Evolutionary conservation across 441 rosid genomes (phyloP), one percentile per base, ranked within the genome.

Genomic region (Aleurites moluccanus): DNA sequence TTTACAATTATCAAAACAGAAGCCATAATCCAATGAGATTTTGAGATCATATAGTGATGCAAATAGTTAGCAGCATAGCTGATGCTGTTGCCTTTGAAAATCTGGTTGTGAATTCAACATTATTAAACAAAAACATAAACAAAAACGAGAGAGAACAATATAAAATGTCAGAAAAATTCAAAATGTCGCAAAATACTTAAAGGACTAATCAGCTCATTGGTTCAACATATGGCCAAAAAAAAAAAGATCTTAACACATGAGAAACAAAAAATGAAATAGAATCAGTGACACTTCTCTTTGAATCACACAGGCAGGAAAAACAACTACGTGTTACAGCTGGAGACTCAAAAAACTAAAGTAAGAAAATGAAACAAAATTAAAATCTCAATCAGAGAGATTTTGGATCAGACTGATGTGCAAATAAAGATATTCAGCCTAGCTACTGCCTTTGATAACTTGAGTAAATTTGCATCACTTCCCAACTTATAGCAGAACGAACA

Each of bases 391-490:
- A 57, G 42, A 28, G 64, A 79, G 70, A 50, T 52, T 44, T 59
- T 80, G 80, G 84, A 79, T 83, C 88, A 83, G 86, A 82, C 87
- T 83, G 88, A 86, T 87, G 85, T 86, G 88, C 87, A 88, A 88
- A 83, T 68, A 40, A 28, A 73, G 18, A 69, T 30, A 52, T 44
- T 86, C 88, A 83, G 83, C 86, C 86, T 23, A 23, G 85, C 77
- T 72, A 47, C 56, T 55, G 83, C 82, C 73, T 81, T 11, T 53
- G 83, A 75, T 30, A 78, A 40, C 33, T 53, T 16, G 25, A 42
- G 61, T 73, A 28, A 65, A n/a, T 45, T 73, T 50, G 72, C 87
- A 80, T 85, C 85, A 84, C 62, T 44, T 77, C 85, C 82, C 79
- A 81, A 42, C 16, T 61, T 57, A 64, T 23, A 68, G 21, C 13